Conservation (phyloP, 768 basidiomycete species). For the Pisolithus sp. region DNA sequence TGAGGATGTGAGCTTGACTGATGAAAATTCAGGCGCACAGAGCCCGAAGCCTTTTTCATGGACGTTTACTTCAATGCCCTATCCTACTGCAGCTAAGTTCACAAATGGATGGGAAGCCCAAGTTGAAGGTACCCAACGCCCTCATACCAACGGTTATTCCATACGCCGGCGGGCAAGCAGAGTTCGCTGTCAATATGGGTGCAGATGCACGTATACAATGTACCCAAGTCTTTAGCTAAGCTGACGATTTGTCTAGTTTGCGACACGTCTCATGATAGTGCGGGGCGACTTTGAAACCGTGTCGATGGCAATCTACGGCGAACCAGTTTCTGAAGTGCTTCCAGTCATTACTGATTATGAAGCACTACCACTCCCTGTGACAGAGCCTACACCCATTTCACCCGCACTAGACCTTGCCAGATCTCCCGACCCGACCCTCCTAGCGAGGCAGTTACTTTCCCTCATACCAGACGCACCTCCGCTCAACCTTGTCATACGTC, state of each 20-base stretch:
- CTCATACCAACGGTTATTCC: conserved; percentile 66
- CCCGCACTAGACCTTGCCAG: conserved; percentile 55
- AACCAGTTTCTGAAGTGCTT: conserved; percentile 43
- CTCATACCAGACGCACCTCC: conserved; percentile 59
- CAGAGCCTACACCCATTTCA: conserved; percentile 36
- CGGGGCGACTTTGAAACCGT: conserved; percentile 65
- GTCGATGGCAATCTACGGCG: conserved; percentile 46
- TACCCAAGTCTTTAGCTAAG: background rate
- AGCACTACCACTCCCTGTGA: conserved; percentile 32
- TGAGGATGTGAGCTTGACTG: background rate
- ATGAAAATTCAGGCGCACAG: conserved; percentile 46
- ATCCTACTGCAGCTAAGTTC: conserved; percentile 37
- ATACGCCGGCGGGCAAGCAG: conserved; percentile 61
- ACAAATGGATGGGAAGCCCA: conserved; percentile 44
- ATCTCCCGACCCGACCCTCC: conserved; percentile 48
- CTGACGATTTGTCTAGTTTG: conserved; percentile 38
- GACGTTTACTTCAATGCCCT: conserved; percentile 73
- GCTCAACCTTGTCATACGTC: conserved; percentile 55
- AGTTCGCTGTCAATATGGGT: conserved; percentile 68
- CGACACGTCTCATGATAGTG: conserved; percentile 75
- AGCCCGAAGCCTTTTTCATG: conserved; percentile 67
- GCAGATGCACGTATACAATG: conserved; percentile 42
- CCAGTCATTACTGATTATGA: conserved; percentile 34
- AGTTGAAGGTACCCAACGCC: conserved; percentile 60
- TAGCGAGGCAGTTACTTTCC: conserved; percentile 57